Percentiles rank a stretch among this genome's conserved stretches.
Evolutionary conservation across 139 green algal species (phyloP).

Genomic region (Limnomonas spitsbergensis): DNA sequence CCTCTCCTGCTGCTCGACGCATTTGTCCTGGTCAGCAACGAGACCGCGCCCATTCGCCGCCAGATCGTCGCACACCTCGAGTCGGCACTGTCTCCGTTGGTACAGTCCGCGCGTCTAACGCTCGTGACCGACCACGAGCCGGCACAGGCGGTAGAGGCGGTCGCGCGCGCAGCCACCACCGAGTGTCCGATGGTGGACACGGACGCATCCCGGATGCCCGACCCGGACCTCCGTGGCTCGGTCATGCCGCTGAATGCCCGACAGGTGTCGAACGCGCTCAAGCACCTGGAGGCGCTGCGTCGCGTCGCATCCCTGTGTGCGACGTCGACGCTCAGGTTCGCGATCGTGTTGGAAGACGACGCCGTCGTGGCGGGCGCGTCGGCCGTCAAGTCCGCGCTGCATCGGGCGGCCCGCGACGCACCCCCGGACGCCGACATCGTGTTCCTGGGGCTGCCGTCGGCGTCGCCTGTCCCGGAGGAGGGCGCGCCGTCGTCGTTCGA

Average conservation of each 20-base stretch:
- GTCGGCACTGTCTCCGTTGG: no score
- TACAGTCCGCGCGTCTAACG: no score
- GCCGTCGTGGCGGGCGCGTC: neutral
- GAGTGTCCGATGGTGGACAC: neutral
- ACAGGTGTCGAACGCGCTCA: slow-evolving; percentile 16
- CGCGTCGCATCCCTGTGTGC: neutral
- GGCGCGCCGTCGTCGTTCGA: neutral
- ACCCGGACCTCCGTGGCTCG: neutral
- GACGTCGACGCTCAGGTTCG: neutral
- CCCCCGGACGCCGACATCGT: neutral
- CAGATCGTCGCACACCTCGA: no score
- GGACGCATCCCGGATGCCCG: neutral
- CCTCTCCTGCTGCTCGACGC: no score
- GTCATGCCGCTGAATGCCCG: neutral
- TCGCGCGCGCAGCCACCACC: no score
- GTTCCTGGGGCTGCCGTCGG: slow-evolving; percentile 7
- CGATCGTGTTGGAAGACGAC: slow-evolving; percentile 19
- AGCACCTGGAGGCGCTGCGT: slow-evolving; percentile 13
- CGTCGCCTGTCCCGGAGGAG: neutral
- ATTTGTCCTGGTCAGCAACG: no score
- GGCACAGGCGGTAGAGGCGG: no score
- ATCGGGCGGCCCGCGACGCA: neutral
- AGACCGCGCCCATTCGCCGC: no score
- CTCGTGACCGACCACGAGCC: no score
- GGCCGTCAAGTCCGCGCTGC: neutral